Conservation (phyloP, 495 filamentous ascomycete species). For the Halenospora varia region DNA sequence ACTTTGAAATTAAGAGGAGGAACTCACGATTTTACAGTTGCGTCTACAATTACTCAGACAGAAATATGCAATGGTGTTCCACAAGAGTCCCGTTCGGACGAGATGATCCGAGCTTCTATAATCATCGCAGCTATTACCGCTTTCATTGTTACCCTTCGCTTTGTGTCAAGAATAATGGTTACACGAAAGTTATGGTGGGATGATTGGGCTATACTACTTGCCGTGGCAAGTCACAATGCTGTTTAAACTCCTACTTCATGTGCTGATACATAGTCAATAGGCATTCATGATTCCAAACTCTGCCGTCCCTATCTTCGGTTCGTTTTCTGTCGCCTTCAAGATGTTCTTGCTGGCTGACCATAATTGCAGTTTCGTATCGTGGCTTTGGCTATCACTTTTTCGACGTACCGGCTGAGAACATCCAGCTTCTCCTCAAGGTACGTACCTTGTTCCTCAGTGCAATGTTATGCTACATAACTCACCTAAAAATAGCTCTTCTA, state of each 20-base stretch:
- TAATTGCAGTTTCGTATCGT: background rate
- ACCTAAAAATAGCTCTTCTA: constrained; percentile 21
- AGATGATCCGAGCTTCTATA: background rate
- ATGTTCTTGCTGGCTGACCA: background rate
- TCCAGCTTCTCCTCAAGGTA: background rate
- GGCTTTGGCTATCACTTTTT: constrained; percentile 19
- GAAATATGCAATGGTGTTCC: background rate
- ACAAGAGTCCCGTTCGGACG: background rate
- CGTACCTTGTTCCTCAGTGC: background rate
- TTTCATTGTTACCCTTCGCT: constrained; percentile 5
- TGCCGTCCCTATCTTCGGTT: constrained; percentile 2
- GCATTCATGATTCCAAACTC: constrained; percentile 4
- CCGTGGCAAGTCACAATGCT: constrained; percentile 3
- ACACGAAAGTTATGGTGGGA: constrained; percentile 11
- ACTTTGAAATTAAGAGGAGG: background rate
- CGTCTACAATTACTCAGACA: background rate
- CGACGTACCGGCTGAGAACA: constrained; percentile 11
- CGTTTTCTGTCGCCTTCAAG: background rate
- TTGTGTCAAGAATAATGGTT: constrained; percentile 6
- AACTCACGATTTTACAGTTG: background rate
- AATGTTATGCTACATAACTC: background rate
- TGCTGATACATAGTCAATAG: constrained; percentile 3
- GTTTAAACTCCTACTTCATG: too few species aligned
- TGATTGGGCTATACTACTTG: constrained; percentile 2
- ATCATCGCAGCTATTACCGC: constrained; percentile 1